Conservation (phyloP, 208 protist species). For the Balamuthia mandrillaris region DNA sequence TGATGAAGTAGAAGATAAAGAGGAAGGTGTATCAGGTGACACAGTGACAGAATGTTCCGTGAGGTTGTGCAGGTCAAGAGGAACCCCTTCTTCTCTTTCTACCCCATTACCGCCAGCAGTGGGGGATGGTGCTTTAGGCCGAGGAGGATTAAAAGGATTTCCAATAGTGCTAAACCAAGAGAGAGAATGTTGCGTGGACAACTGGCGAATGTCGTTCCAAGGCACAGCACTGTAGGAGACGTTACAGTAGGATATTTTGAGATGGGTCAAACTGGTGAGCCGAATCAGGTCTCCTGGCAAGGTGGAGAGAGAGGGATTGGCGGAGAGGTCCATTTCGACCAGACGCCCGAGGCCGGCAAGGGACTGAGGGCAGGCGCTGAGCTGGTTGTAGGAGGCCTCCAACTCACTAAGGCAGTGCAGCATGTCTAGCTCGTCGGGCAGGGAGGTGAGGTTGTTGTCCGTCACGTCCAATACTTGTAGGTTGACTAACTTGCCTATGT, state of each 20-base stretch:
- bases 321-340: constrained; percentile 18
- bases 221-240: too few species aligned
- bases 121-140: too few species aligned
- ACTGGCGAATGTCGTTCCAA: too few species aligned
- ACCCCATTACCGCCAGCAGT: too few species aligned
- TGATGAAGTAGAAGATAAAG: too few species aligned
- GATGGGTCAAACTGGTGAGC: not conserved
- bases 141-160: too few species aligned
- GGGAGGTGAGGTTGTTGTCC: not conserved
- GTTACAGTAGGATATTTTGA: constrained; percentile 20
- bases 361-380: not conserved
- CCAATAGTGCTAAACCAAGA: too few species aligned
- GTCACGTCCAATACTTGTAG: constrained; percentile 30
- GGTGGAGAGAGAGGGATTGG: not conserved
- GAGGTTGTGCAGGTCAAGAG: too few species aligned
- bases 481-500: not conserved
- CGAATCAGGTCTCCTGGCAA: not conserved
- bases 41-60: too few species aligned
- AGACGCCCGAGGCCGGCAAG: not conserved
- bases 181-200: too few species aligned
- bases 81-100: too few species aligned
- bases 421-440: not conserved
- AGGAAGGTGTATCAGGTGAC: too few species aligned
- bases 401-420: not conserved
- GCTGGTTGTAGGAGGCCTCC: not conserved